Conservation (phyloP, 148 eudicot genomes). For the Linanthus parryae region DNA sequence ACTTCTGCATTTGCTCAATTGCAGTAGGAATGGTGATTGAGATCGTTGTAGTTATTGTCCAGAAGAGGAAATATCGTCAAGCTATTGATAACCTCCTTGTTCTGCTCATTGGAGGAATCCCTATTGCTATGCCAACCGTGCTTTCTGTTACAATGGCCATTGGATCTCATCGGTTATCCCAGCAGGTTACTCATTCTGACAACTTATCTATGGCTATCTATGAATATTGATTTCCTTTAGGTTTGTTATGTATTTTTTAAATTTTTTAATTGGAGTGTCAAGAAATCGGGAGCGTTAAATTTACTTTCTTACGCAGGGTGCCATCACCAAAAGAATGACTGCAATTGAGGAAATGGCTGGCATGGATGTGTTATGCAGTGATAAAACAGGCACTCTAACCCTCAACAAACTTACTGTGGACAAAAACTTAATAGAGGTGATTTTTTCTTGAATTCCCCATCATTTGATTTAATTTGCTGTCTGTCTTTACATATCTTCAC, state of each 20-base stretch:
- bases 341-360: constrained; percentile 88
- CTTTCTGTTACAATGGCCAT: constrained; percentile 87
- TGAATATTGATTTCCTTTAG: not conserved
- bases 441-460: not conserved
- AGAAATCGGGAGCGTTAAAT: not conserved
- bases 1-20: constrained; percentile 91
- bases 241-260: too few relatives aligned
- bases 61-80: constrained; percentile 39
- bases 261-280: not conserved
- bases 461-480: not conserved
- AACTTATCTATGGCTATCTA: not conserved
- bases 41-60: constrained; percentile 48
- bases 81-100: constrained; percentile 71
- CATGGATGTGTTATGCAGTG: constrained; percentile 88
- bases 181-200: constrained; percentile 33
- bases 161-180: constrained; percentile 73
- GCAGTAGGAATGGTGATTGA: constrained; percentile 70
- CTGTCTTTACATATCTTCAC: too few relatives aligned
- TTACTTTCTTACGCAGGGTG: constrained; percentile 31
- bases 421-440: constrained; percentile 58
- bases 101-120: constrained; percentile 80
- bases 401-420: constrained; percentile 71
- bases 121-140: constrained; percentile 91
- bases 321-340: constrained; percentile 83
- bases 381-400: constrained; percentile 75